Base-by-base conservation (phyloP, 1,284 basidiomycete species). In the Cryptococcus neoformans region DNA sequence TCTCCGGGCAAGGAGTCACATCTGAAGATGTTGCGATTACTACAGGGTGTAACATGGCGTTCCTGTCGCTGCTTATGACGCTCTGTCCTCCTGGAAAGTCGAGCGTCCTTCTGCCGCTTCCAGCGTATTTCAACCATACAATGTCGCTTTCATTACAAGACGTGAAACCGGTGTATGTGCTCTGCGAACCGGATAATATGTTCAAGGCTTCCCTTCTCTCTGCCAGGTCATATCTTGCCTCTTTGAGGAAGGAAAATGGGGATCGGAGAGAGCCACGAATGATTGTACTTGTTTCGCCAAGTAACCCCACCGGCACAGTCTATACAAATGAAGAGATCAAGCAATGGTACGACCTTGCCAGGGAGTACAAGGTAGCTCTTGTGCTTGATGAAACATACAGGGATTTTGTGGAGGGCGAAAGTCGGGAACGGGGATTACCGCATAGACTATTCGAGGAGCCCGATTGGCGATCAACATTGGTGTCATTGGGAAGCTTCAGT, bases 321-420 rank as follows among this genome's bases (percentile, higher is more conserved):
- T 92, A 91, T 67, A 74, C 86, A 0, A 80, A 84, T 0, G 69
- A 74, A 0, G 79, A 88, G 14, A 77, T 94, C n/a, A 72, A 80
- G 0, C 77, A 83, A 5, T 91, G 92, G 68, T 83, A 83, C 3
- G 67, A 75, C 0, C 81, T 94, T 0, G 88, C 89, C 0, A 77
- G 70, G 35, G 75, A 82, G 53, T 75, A 81, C 37, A 78, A 81
- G 3, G 72, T 93, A 9, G 86, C 89, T 0, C 82, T 94, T n/a
- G 83, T 94, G 21, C 61, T 94, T n/a, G 90, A 92, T 73, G 89
- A 92, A 75, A 92, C 90, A 0, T 94, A 95, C 74, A 84, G 90
- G 16, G 90, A 94, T 68, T 92, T 94, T 67, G 80, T 91, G 46
- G 75, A 81, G 41, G 59, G 40, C n/a, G 52, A 54, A 6, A 21